Base-by-base conservation (phyloP, 306 rosid species). In the Hylodesmum podocarpum region DNA sequence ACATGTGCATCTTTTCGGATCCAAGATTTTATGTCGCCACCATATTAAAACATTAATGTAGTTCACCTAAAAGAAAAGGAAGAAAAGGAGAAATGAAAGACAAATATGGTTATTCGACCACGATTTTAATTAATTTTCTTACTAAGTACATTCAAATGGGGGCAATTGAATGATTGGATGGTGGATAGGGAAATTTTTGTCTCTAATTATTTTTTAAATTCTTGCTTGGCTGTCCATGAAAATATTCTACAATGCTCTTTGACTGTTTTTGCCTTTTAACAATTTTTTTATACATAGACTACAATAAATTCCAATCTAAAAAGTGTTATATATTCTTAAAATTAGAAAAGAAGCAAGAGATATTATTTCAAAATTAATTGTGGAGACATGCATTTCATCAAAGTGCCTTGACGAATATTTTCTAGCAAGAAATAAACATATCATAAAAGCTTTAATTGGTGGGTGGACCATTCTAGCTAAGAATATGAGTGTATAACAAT, bases 381-480 rank as follows among this genome's bases (percentile, higher is more conserved):
- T 44, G 69, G 39, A 44, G 62, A 46, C 54, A 66, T n/a, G n/a
- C n/a, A n/a, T n/a, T n/a, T n/a, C 16, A 14, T 68, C 29, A 43
- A 77, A 41, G 14, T 33, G 24, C 59, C 47, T 68, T 55, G 72
- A n/a, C n/a, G n/a, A 47, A 74, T 36, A 54, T 66, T 66, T 58
- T 75, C 16, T 9, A 40, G 53, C 12, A 46, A 36, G 66, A 31
- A 80, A 73, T 31, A 15, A 65, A 58, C 54, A 34, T 64, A 39
- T 33, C 58, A 33, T 15, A 43, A 40, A 75, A 54, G 70, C 49
- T 70, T 77, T 71, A 68, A 75, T 67, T 36, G 54, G 74, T 31
- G 57, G 62, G 85, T 82, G 85, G 85, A 70, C 79, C 85, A 76
- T 33, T 57, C 82, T 79, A 75, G 37, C 84, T 77, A 82, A 57